phyloP scores from a whole-genome alignment of 2,329 filamentous ascomycete species.

The Capronia americana region DNA sequence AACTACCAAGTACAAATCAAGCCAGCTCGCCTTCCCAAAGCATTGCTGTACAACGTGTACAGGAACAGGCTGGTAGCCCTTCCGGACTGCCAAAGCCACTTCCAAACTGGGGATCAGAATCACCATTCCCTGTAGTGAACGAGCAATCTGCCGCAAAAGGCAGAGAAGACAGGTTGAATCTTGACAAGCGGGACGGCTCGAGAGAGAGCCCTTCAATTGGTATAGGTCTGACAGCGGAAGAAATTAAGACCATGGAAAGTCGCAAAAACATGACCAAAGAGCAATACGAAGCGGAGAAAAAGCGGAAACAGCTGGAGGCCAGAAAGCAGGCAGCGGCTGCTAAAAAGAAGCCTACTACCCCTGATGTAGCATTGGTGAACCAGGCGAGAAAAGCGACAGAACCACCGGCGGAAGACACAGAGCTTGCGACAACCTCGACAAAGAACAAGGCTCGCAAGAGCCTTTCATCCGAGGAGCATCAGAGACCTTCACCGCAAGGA shows the following conservation, averaged over 20 bases:
- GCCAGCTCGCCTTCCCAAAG: not conserved
- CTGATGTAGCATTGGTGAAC: not conserved
- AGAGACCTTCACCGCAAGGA: not conserved
- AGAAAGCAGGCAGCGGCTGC: conserved; percentile 24
- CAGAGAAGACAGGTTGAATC: conserved; percentile 8
- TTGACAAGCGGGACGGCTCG: conserved; percentile 7
- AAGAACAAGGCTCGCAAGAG: conserved; percentile 17
- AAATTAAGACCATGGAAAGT: conserved; percentile 33
- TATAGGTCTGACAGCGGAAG: conserved; percentile 33
- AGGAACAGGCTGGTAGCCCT: not conserved
- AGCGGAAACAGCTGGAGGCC: conserved; percentile 25
- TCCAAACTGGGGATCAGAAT: conserved; percentile 24
- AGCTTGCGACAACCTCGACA: not conserved
- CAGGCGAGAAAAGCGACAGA: not conserved
- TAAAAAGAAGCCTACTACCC: conserved; percentile 15
- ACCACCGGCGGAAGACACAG: not conserved
- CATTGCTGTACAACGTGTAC: conserved; percentile 11
- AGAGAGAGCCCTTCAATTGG: conserved; percentile 26
- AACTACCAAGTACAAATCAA: not conserved
- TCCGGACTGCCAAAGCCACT: conserved; percentile 7
- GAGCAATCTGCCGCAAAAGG: not conserved
- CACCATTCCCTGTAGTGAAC: not conserved
- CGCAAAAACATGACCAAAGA: conserved; percentile 33
- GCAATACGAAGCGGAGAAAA: conserved; percentile 33
- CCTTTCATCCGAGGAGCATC: conserved; percentile 9